phyloP scores from a whole-genome alignment of 2,329 filamentous ascomycete species.

The Phialophora expanda region DNA sequence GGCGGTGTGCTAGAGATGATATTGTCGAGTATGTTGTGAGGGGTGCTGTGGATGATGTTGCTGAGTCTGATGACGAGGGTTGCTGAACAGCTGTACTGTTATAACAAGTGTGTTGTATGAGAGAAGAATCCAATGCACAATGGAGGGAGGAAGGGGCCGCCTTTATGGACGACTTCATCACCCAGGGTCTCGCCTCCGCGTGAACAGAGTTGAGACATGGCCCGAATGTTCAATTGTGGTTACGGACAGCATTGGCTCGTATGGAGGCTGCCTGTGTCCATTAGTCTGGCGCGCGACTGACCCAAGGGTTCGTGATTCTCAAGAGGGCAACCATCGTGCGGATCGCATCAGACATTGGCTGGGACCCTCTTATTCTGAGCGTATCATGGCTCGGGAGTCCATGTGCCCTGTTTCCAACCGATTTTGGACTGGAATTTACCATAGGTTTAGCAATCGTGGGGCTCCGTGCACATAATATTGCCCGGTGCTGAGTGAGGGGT shows the following conservation, averaged over 20 bases:
- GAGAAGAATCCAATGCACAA: not conserved
- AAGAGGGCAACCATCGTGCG: not conserved
- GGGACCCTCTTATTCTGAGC: not conserved
- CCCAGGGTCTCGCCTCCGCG: not conserved
- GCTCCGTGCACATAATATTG: not conserved
- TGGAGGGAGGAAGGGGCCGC: not conserved
- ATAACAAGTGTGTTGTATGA: not conserved
- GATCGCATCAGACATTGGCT: not conserved
- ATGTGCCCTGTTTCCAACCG: not conserved
- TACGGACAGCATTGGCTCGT: not conserved
- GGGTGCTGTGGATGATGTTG: not conserved
- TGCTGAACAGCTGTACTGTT: not conserved
- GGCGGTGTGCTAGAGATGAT: conserved; percentile 1
- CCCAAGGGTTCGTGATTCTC: conserved; percentile 1
- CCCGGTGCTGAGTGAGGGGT: not conserved
- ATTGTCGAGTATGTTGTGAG: not conserved
- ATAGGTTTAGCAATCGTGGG: not conserved
- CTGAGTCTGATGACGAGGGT: not conserved
- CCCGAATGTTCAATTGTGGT: not conserved
- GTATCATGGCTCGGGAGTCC: not conserved
- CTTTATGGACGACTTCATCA: not conserved
- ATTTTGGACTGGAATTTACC: not conserved
- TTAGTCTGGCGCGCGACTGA: not conserved
- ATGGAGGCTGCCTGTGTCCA: not conserved
- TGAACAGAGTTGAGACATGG: too few relatives aligned